These are phyloP conservation scores for Fimicolochytrium jonesii DNA, from an alignment of 192 early-diverging fungal genomes.

Conservation along the genomic window DNA sequence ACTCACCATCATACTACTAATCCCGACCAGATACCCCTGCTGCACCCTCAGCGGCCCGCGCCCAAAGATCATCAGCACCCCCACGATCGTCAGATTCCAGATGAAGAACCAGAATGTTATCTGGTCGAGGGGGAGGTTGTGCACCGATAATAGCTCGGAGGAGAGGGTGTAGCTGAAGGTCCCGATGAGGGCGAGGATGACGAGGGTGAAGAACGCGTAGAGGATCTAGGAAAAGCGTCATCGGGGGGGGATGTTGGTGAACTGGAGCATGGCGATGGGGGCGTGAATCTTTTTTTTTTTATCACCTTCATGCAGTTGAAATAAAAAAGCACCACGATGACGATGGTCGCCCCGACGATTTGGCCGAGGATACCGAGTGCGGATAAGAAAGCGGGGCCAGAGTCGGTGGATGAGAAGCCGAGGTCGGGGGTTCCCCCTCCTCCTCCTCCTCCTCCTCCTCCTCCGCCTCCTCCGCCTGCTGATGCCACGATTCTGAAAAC, in stretches of 20 bases:
- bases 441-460: too few relatives aligned
- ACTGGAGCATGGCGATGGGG: background rate
- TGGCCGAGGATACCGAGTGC: constrained; percentile 73
- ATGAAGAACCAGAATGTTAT: constrained; percentile 69
- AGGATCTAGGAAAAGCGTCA: constrained; percentile 47
- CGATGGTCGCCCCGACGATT: constrained; percentile 73
- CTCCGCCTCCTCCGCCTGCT: too few relatives aligned
- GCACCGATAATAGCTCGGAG: constrained; percentile 28
- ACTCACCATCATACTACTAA: constrained; percentile 74
- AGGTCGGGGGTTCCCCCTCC: too few relatives aligned
- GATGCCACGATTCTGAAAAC: background rate
- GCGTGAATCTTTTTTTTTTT: background rate
- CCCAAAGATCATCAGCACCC: constrained; percentile 72
- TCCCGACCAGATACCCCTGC: constrained; percentile 73
- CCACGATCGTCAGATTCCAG: constrained; percentile 74
- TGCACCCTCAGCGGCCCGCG: constrained; percentile 74
- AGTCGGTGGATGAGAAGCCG: constrained; percentile 15
- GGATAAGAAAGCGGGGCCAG: constrained; percentile 33
- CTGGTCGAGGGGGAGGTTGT: constrained; percentile 64
- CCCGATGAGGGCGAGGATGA: constrained; percentile 67
- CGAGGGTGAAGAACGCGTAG: constrained; percentile 68
- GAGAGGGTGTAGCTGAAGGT: constrained; percentile 70
- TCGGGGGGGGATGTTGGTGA: background rate
- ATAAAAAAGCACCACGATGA: constrained; percentile 72
- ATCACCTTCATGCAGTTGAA: constrained; percentile 71